Evolutionary conservation across 345 rosid species (phyloP).

Genomic region (Kandelia obovata): DNA sequence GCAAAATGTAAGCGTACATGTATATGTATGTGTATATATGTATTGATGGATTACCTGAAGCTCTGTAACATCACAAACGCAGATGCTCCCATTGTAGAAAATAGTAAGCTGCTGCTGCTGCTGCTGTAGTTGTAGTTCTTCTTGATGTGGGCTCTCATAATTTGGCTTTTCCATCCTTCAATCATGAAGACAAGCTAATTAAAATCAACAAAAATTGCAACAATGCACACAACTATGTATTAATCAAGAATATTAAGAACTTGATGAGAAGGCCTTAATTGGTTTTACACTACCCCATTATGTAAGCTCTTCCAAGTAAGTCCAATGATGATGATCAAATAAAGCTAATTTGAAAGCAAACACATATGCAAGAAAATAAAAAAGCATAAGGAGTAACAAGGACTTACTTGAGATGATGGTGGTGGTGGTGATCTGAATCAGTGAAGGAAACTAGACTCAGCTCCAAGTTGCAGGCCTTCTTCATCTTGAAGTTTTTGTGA

Average conservation of each 20-base stretch:
- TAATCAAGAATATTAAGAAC: no score
- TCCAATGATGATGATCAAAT: not conserved
- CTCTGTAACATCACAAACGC: slow-evolving; percentile 22
- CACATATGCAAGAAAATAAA: not conserved
- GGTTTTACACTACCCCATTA: no score
- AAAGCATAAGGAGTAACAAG: not conserved
- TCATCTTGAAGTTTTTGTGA: not conserved
- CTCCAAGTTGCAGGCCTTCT: not conserved
- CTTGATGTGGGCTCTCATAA: not conserved
- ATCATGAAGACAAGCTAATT: not conserved
- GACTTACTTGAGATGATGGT: not conserved
- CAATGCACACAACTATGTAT: no score
- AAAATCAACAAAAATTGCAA: not conserved
- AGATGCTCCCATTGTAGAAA: slow-evolving; percentile 28
- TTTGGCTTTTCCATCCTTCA: not conserved
- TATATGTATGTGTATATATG: no score
- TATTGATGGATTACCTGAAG: slow-evolving; percentile 12
- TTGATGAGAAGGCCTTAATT: no score
- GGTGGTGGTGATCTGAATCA: not conserved
- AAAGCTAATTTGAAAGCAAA: not conserved
- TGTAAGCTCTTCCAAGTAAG: not conserved
- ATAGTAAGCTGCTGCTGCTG: slow-evolving; percentile 21
- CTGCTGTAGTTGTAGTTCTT: not conserved
- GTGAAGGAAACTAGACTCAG: not conserved
- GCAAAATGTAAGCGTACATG: no score